These are phyloP conservation scores for Gracilariopsis chorda DNA, from an alignment of 23 red algal species.

Conservation along the genomic window DNA sequence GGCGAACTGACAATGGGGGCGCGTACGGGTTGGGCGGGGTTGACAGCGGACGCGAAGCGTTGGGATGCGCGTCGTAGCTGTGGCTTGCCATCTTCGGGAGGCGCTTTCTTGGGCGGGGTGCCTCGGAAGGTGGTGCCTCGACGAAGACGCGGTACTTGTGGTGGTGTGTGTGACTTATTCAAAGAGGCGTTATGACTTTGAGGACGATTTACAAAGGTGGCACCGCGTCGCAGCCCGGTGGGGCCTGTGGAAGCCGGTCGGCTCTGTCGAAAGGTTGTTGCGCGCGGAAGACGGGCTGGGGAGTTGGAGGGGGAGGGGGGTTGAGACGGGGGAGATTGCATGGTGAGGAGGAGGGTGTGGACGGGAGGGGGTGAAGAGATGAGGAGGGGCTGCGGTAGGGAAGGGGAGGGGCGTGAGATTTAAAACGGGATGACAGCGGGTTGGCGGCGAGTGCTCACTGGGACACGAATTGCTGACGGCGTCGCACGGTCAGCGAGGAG, in stretches of 20 bases:
- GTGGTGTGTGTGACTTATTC: neutral
- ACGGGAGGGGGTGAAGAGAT: no score
- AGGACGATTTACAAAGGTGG: conserved; percentile 50
- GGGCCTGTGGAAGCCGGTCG: conserved; percentile 18
- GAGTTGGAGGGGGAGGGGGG: neutral
- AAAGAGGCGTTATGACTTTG: neutral
- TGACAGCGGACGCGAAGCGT: neutral
- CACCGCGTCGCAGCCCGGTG: conserved; percentile 1
- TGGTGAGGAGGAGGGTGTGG: no score
- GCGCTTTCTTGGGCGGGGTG: neutral
- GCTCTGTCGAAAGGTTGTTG: conserved; percentile 7
- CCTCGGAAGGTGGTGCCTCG: conserved; percentile 20
- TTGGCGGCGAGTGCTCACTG: no score
- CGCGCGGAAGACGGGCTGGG: neutral
- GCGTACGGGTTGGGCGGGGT: neutral
- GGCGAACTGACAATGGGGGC: neutral
- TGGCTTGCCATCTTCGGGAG: neutral
- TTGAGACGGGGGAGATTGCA: neutral
- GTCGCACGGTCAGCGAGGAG: no score
- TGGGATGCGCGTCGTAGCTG: neutral
- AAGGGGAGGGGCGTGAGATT: no score
- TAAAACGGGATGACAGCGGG: no score
- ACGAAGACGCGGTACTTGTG: neutral
- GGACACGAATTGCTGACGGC: no score
- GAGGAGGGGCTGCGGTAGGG: no score